Percentiles rank a stretch among this genome's conserved stretches.
Conservation (phyloP, 352 stramenopile species). For the Pelagophyceae sp. region DNA sequence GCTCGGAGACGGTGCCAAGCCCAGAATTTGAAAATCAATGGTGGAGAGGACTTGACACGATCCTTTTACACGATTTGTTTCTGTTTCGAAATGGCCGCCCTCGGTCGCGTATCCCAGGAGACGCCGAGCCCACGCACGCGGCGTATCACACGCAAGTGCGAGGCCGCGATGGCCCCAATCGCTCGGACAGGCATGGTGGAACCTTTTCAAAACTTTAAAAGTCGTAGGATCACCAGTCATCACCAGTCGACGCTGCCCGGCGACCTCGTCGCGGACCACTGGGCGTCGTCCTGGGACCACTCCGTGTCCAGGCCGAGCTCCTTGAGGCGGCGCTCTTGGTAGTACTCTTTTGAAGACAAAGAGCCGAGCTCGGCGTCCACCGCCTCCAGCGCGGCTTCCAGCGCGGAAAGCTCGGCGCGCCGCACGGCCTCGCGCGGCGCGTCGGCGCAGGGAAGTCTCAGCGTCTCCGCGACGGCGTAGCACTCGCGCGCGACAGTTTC, state of each 20-base stretch:
- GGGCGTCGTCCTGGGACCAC: slow-evolving; percentile 31
- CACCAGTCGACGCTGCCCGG: not conserved
- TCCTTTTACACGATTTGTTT: too few species aligned
- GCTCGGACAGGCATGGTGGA: too few species aligned
- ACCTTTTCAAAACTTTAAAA: too few species aligned
- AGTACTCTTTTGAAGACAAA: slow-evolving; percentile 59
- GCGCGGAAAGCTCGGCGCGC: slow-evolving; percentile 43
- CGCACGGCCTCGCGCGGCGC: slow-evolving; percentile 26
- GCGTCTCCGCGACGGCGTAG: slow-evolving; percentile 20
- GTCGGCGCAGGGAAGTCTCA: not conserved
- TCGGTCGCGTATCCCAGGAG: too few species aligned
- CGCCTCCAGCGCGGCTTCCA: slow-evolving; percentile 40
- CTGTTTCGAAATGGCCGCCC: too few species aligned
- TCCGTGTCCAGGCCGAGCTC: slow-evolving; percentile 54
- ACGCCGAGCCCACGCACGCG: too few species aligned
- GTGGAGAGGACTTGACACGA: too few species aligned
- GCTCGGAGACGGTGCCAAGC: too few species aligned
- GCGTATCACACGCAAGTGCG: too few species aligned
- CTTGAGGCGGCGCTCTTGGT: slow-evolving; percentile 56
- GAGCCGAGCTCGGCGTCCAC: slow-evolving; percentile 23
- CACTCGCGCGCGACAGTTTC: slow-evolving; percentile 42
- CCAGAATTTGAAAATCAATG: too few species aligned
- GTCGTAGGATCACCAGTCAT: too few species aligned
- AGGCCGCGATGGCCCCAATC: too few species aligned
- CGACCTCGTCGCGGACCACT: not conserved